A percentile compares a stretch with the other conserved stretches of the same genome.
phyloP scores from a whole-genome alignment of 2,329 filamentous ascomycete genomes.

The Clarireedia sp. region DNA sequence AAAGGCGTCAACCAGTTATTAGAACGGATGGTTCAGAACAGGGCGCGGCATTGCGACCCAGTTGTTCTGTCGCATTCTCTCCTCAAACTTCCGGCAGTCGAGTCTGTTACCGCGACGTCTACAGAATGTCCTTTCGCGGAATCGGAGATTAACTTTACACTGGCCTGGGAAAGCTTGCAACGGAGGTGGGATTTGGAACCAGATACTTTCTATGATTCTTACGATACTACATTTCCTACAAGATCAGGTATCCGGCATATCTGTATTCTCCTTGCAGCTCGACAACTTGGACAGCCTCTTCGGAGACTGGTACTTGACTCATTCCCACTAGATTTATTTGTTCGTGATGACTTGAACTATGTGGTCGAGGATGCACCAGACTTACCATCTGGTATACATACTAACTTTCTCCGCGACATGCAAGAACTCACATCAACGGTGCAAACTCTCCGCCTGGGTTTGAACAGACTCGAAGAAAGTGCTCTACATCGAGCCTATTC shows the following conservation, averaged over 20 bases:
- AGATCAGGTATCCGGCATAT: background rate
- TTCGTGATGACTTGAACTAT: background rate
- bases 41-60: conserved; percentile 1
- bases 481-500: background rate
- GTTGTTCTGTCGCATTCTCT: background rate
- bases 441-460: background rate
- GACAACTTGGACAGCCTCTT: background rate
- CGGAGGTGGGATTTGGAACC: background rate
- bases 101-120: background rate
- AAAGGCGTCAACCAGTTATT: background rate
- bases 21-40: conserved; percentile 1
- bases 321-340: conserved; percentile 2
- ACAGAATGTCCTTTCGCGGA: conserved; percentile 1
- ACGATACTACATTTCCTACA: conserved; percentile 6
- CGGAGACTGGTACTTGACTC: background rate
- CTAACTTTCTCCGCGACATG: conserved; percentile 1
- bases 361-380: background rate
- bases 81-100: background rate
- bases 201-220: background rate
- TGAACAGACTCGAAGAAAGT: background rate
- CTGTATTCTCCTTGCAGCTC: conserved; percentile 1
- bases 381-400: background rate
- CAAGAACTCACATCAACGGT: background rate
- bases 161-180: background rate
- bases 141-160: background rate